A percentile compares a stretch with the other conserved stretches of the same genome.
Conservation (phyloP, 2,329 filamentous ascomycete species). For the Colletotrichum phormii region DNA sequence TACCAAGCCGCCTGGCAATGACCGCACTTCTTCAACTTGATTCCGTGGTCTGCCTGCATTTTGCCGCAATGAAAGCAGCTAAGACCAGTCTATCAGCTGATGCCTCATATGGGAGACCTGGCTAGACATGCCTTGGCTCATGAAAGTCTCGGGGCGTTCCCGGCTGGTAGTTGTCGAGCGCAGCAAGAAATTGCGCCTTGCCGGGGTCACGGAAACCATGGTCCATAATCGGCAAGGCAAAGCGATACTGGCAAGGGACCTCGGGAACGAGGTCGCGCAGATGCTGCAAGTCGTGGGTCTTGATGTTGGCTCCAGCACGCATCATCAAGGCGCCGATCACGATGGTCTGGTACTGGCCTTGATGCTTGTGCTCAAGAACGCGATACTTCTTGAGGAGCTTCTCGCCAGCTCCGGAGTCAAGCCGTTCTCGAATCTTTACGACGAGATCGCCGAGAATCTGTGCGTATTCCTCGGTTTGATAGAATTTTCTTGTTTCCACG, state of each 20-base stretch:
- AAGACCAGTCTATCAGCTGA: neutral
- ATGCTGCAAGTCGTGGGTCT: slow-evolving; percentile 37
- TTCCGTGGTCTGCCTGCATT: slow-evolving; percentile 31
- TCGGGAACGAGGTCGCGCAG: slow-evolving; percentile 33
- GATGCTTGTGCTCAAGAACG: neutral
- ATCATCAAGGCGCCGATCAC: slow-evolving; percentile 41
- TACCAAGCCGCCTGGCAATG: slow-evolving; percentile 37
- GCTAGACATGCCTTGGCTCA: slow-evolving; percentile 31
- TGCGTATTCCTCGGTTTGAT: neutral
- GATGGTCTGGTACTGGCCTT: slow-evolving; percentile 37
- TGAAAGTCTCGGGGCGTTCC: slow-evolving; percentile 36
- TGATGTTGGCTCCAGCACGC: slow-evolving; percentile 40
- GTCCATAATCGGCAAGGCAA: slow-evolving; percentile 1
- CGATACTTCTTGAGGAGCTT: slow-evolving; percentile 7
- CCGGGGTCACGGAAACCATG: slow-evolving; percentile 37
- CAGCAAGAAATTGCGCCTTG: slow-evolving; percentile 39
- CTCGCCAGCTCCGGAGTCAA: neutral
- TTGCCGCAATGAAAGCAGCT: slow-evolving; percentile 43
- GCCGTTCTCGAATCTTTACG: neutral
- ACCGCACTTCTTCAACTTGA: slow-evolving; percentile 23
- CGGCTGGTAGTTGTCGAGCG: slow-evolving; percentile 39
- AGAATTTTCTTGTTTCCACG: neutral
- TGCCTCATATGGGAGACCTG: neutral
- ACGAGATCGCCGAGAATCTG: neutral
- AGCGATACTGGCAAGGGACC: slow-evolving; percentile 21